Evolutionary conservation across 2,329 filamentous ascomycete genomes (phyloP), one percentile per base, ranked within the genome.

Genomic region (Westerdykella sp.): DNA sequence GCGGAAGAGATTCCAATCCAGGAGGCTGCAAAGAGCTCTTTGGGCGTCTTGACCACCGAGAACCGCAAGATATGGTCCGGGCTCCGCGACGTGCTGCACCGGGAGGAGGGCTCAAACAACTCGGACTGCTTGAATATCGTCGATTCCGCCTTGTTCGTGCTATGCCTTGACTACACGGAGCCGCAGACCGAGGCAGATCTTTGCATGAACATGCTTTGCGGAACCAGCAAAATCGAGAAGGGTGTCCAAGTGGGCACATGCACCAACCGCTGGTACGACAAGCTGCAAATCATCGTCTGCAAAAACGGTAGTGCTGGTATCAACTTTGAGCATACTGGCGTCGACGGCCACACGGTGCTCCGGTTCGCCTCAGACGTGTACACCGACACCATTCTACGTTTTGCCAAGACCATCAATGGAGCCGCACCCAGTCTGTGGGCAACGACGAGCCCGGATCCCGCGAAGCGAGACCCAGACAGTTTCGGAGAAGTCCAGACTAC

Each of bases 131-230:
- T 98, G n/a, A 84, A 84, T 53, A 95, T 97, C 55, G 87, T 98
- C 37, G 93, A 98, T 65, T 90, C 89, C 2, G 89, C 93, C 1
- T 75, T 98, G 0, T 98, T 97, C 60, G 80, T 95, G 14, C 76
- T 98, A 2, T 97, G 90, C 54, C 74, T 98, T 4, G 93, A 98
- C 67, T 93, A 95, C 59, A 88, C 88, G 0, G 90, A 95, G 63
- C 90, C 93, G 0, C 71, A 77, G 1, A 88, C 80, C 37, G 85
- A 83, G 1, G 83, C 88, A 0, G 85, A 88, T 25, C 78, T 97
- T n/a, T 96, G 90, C 67, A 89, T 88, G 63, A 98, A 97, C 67
- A 97, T 98, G 91, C 84, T 98, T 11, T 97, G 93, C 60, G 93
- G 93, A 36, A 95, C 89, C 0, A 95, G 85, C 55, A 83, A 93